These are phyloP conservation scores for Alternaria hordeiaustralica DNA, from an alignment of 2,329 filamentous ascomycete genomes.

Conservation along the genomic window DNA sequence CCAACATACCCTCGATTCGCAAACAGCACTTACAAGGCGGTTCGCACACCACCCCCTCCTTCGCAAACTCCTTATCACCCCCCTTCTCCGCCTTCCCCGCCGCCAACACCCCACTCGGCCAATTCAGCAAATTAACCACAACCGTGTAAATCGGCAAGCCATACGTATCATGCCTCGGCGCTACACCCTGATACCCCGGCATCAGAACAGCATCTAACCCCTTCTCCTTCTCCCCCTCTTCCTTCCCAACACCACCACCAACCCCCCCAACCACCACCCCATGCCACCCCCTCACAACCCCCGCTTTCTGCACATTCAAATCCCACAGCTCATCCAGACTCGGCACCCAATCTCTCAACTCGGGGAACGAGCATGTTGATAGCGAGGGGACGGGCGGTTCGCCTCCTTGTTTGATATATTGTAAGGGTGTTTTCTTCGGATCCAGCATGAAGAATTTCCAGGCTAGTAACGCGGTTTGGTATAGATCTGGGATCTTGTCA, in stretches of 20 bases:
- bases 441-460: conserved; percentile 54
- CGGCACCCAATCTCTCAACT: conserved; percentile 40
- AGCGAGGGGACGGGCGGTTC: conserved; percentile 56
- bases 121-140: conserved; percentile 61
- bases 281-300: conserved; percentile 52
- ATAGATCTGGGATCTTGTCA: conserved; percentile 38
- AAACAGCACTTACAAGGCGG: conserved; percentile 42
- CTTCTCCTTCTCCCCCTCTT: conserved; percentile 36
- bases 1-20: no score
- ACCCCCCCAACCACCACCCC: conserved; percentile 39
- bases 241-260: not conserved
- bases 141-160: conserved; percentile 56
- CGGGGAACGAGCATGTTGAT: conserved; percentile 36
- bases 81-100: conserved; percentile 52
- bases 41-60: conserved; percentile 39
- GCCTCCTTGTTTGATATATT: conserved; percentile 47
- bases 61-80: conserved; percentile 47
- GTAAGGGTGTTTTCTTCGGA: conserved; percentile 40
- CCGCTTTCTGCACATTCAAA: conserved; percentile 49
- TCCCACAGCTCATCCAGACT: conserved; percentile 52
- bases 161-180: conserved; percentile 61
- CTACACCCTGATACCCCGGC: conserved; percentile 58
- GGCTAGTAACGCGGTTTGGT: conserved; percentile 43
- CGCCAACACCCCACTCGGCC: conserved; percentile 59
- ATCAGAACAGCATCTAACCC: conserved; percentile 60